Base-by-base conservation (phyloP, 2,329 filamentous ascomycete species). In the Xylaria sp. region DNA sequence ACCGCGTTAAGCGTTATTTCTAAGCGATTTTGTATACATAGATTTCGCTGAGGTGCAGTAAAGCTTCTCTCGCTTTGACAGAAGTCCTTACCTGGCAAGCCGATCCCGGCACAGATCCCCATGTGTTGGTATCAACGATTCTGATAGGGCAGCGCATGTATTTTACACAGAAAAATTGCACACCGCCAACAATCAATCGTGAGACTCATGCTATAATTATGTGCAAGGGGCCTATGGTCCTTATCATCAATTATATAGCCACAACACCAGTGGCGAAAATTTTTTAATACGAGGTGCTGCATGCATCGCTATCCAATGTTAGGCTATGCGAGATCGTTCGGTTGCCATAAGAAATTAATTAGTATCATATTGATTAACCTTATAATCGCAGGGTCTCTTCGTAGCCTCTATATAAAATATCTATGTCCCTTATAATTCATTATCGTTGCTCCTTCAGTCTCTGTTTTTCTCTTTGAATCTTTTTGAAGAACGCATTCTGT, bases 401-500 rank as follows among this genome's bases (percentile, higher is more conserved):
- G 13, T 57, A 4, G 6, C 29, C 13, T 54, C 47, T 51, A 60
- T 50, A 42, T 27, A 5, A 44, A 40, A n/a, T 27, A 9, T 35
- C 42, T 62, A 44, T n/a, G n/a, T 44, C 40, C 32, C 1, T 35
- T 10, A 35, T 35, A 6, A 6, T 59, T 29, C 48, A 57, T 66
- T 53, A 72, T 35, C 61, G 72, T 60, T 68, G 71, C 3, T 69
- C 72, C 67, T 74, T 77, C 13, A 85, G 81, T 76, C 87, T 87
- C 74, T 87, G 84, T 72, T 88, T 86, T 73, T 92, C 89, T 60
- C 89, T 83, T 67, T 86, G 83, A 69, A 91, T 81, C 79, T 91
- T 91, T 80, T 87, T 89, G 80, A 92, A 92, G 77, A 92, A 88
- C 0, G 85, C 81, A 74, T 82, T 87, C 69, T 86, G 83, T n/a